A percentile compares a stretch with the other conserved stretches of the same genome.
Evolutionary conservation across 768 basidiomycete genomes (phyloP).

Genomic region (Russula vinacea): DNA sequence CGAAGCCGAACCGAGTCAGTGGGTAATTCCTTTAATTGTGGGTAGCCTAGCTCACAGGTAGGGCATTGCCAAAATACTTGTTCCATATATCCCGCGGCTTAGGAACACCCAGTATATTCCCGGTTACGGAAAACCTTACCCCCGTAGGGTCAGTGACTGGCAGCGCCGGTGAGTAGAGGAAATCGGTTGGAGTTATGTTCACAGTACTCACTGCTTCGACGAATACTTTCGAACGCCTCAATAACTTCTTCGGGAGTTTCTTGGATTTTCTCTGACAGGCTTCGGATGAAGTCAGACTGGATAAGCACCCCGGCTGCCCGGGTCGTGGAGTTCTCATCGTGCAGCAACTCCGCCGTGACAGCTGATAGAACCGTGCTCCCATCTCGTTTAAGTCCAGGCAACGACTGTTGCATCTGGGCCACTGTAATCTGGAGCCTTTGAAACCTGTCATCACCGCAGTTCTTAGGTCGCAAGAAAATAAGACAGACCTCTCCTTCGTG

Average conservation of each 20-base stretch:
- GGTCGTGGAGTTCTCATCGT: slow-evolving; percentile 65
- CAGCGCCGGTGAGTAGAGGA: neutral
- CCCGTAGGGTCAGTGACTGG: slow-evolving; percentile 80
- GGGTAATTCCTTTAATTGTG: neutral
- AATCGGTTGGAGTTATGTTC: neutral
- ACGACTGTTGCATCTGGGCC: slow-evolving; percentile 84
- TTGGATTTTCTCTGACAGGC: slow-evolving; percentile 66
- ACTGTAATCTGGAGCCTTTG: slow-evolving; percentile 74
- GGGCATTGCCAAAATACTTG: slow-evolving; percentile 58
- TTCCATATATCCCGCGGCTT: slow-evolving; percentile 73
- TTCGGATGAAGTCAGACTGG: slow-evolving; percentile 77
- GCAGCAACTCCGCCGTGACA: slow-evolving; percentile 63
- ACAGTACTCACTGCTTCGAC: slow-evolving; percentile 55
- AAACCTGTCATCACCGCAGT: neutral
- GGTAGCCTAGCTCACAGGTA: slow-evolving; percentile 49
- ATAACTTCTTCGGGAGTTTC: slow-evolving; percentile 70
- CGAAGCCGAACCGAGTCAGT: slow-evolving; percentile 6
- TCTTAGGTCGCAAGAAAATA: neutral
- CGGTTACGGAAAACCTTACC: slow-evolving; percentile 86
- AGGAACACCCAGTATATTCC: slow-evolving; percentile 67
- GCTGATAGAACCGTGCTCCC: slow-evolving; percentile 77
- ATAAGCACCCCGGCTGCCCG: slow-evolving; percentile 64
- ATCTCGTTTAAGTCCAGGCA: slow-evolving; percentile 90
- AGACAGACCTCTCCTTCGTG: slow-evolving; percentile 66
- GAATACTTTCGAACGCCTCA: slow-evolving; percentile 69